Evolutionary conservation across 768 basidiomycete genomes (phyloP), one percentile per base, ranked within the genome.

Genomic region (Auricularia heimuer): DNA sequence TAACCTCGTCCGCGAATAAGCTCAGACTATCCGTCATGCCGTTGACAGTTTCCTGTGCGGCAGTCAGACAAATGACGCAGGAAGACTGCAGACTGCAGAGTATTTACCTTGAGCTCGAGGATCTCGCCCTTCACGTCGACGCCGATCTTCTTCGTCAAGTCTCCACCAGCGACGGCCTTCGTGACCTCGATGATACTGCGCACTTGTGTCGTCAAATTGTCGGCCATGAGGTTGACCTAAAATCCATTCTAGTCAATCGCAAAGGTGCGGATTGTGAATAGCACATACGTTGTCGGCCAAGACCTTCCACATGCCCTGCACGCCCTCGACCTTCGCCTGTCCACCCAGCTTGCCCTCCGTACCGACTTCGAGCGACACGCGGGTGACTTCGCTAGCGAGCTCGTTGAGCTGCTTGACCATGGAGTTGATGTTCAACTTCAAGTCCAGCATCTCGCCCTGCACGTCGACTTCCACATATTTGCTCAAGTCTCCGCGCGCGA

Each of bases 101-200:
- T 6, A 24, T 65, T 24, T 2, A 67, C 65, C 72, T 81, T 80
- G 75, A 71, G 77, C 73, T 93, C 90, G 66, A 90, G 77, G 73
- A 98, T 96, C 79, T 98, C 94, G 14, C 95, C 94, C 45, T 89
- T 85, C 54, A 92, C 94, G 68, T 94, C 89, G 68, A 95, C 92
- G 65, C 87, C 88, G 71, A 96, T 94, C 78, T 90, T 94, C 79
- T 94, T 90, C 8, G 90, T 93, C 73, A 98, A 80, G 73, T 98
- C 94, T 35, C 96, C 96, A 42, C 85, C 82, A 2, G 95, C 94
- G 45, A 98, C 94, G 12, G 95, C 96, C 74, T 93, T 95, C 24
- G 96, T 98, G 47, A 98, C 96, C 70, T 90, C 83, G 1, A 94
- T 92, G 70, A 94, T 94, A 61, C 89, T 90, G 64, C 96, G 88